Percentiles rank a stretch among this genome's conserved stretches.
Conservation (phyloP, 495 filamentous ascomycete genomes). For the Rusavskia elegans region DNA sequence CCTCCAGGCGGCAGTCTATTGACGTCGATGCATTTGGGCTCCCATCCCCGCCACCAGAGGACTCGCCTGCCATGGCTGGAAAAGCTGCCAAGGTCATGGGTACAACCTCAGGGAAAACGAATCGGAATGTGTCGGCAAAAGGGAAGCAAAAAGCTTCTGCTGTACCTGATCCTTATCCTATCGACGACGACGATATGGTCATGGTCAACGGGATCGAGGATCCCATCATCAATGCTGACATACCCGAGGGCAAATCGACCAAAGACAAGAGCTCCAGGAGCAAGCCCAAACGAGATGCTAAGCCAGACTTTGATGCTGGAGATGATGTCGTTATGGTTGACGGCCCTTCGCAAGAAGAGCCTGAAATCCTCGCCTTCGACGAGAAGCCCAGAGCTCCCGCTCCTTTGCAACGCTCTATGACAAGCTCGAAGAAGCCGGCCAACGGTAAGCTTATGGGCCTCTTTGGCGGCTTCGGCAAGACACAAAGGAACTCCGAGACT, state of each 20-base stretch:
- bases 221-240: constrained; percentile 20
- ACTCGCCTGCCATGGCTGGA: constrained; percentile 26
- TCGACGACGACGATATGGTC: constrained; percentile 44
- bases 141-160: constrained; percentile 24
- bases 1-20: constrained; percentile 32
- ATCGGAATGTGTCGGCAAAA: constrained; percentile 21
- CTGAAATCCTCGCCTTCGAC: constrained; percentile 43
- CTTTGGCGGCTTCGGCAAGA: constrained; percentile 28
- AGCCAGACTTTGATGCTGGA: constrained; percentile 15
- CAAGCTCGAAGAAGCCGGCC: constrained; percentile 30
- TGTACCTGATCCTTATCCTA: constrained; percentile 39
- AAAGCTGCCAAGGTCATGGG: constrained; percentile 51
- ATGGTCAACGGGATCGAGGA: constrained; percentile 36
- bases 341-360: constrained; percentile 21
- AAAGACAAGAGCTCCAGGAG: constrained; percentile 22
- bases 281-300: constrained; percentile 22
- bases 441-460: constrained; percentile 31
- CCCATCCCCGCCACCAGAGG: constrained; percentile 38
- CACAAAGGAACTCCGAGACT: constrained; percentile 8
- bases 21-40: constrained; percentile 32
- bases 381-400: constrained; percentile 55
- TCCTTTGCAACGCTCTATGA: constrained; percentile 30
- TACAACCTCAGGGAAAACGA: constrained; percentile 20
- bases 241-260: constrained; percentile 11
- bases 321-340: constrained; percentile 35